A percentile compares a stretch with the other conserved stretches of the same genome.
phyloP scores from a whole-genome alignment of 2,329 filamentous ascomycete species.

The Ophiostoma sp. region DNA sequence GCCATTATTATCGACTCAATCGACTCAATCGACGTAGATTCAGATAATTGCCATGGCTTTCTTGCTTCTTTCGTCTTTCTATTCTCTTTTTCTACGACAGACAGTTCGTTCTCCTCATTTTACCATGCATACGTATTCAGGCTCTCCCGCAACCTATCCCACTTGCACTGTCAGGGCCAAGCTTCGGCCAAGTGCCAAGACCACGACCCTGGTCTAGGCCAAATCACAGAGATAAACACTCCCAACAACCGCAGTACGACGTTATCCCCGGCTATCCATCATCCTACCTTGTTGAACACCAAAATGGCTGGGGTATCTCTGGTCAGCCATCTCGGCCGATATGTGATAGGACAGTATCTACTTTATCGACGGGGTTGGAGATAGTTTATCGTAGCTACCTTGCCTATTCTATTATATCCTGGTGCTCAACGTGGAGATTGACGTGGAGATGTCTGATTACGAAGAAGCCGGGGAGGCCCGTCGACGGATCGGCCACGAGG shows the following conservation, averaged over 20 bases:
- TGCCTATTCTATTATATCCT: neutral
- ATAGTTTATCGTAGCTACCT: neutral
- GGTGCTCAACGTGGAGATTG: neutral
- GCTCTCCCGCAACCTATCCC: neutral
- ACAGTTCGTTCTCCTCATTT: neutral
- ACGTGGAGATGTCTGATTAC: neutral
- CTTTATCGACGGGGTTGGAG: neutral
- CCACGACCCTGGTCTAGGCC: neutral
- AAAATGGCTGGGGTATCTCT: neutral
- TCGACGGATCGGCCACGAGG: neutral
- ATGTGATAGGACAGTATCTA: neutral
- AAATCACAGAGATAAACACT: neutral
- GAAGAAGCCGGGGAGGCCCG: neutral
- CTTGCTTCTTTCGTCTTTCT: neutral
- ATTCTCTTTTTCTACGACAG: neutral
- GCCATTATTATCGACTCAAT: neutral
- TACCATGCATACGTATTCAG: neutral
- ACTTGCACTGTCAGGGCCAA: neutral
- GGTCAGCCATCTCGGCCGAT: constrained; percentile 8
- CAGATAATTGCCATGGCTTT: neutral
- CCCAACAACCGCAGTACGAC: neutral
- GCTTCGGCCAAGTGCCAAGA: neutral
- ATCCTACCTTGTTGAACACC: neutral
- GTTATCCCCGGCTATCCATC: neutral
- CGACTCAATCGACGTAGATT: neutral